Evolutionary conservation across 805 yeast species (phyloP).

Genomic region (Kodamaea hsintzibuensis): DNA sequence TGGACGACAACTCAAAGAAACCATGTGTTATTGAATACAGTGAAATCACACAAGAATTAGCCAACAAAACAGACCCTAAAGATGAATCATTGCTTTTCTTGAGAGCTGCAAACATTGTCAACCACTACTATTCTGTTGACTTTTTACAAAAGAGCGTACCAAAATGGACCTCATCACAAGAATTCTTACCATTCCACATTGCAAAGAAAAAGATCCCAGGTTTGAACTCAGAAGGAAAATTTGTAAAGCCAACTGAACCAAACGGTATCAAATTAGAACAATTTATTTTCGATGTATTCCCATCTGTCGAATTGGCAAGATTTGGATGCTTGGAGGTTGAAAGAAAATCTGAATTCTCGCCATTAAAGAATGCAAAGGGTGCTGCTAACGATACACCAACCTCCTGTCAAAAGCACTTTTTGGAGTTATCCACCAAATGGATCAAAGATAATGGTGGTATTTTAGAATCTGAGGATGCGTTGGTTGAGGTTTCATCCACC

Average conservation of each 20-base stretch:
- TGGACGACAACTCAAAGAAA: conserved; percentile 50
- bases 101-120: conserved; percentile 96
- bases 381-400: conserved; percentile 83
- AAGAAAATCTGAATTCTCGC: conserved; percentile 84
- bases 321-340: conserved; percentile 94
- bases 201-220: conserved; percentile 85
- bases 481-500: conserved; percentile 76
- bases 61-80: conserved; percentile 60
- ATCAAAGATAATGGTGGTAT: conserved; percentile 66
- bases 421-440: conserved; percentile 76
- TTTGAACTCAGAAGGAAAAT: conserved; percentile 49
- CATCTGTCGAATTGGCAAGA: conserved; percentile 62
- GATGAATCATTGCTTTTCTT: conserved; percentile 58
- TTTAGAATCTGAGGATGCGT: conserved; percentile 39
- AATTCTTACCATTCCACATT: conserved; percentile 85
- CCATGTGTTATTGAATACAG: conserved; percentile 96
- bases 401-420: conserved; percentile 67
- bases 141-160: conserved; percentile 61
- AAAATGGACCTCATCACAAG: conserved; percentile 66
- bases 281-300: conserved; percentile 95
- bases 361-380: conserved; percentile 88
- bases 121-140: conserved; percentile 90
- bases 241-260: conserved; percentile 64
- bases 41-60: conserved; percentile 77
- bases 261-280: conserved; percentile 96